Evolutionary conservation across 108 stramenopile genomes (phyloP).

Genomic region (Nitzschia inconspicua): DNA sequence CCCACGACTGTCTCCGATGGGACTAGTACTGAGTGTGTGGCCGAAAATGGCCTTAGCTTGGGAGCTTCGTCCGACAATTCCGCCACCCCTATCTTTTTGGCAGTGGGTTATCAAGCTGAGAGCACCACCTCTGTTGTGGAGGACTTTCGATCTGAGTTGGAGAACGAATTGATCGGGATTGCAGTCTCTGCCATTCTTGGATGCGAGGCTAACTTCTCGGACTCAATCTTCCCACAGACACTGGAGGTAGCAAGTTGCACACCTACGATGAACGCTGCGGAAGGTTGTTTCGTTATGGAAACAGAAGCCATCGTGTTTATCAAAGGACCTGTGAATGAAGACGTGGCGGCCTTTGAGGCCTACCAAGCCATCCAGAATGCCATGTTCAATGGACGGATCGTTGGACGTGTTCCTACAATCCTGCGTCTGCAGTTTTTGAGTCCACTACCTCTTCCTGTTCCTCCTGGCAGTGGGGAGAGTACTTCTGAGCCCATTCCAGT

Average conservation of each 20-base stretch:
- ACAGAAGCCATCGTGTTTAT: slow-evolving; percentile 24
- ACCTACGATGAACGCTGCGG: slow-evolving; percentile 5
- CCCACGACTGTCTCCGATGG: no score
- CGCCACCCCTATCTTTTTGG: slow-evolving; percentile 5
- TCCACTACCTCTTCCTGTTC: slow-evolving; percentile 21
- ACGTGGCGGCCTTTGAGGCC: slow-evolving; percentile 17
- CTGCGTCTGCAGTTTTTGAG: slow-evolving; percentile 22
- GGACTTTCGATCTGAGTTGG: slow-evolving; percentile 21
- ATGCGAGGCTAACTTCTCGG: slow-evolving; percentile 4
- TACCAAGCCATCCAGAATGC: slow-evolving; percentile 24
- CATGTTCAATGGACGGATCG: slow-evolving; percentile 22
- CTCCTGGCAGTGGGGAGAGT: background rate
- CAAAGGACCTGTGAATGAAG: slow-evolving; percentile 10
- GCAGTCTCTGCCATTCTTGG: slow-evolving; percentile 23
- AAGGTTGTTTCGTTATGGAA: slow-evolving; percentile 25
- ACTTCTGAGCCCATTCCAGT: background rate
- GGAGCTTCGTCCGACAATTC: background rate
- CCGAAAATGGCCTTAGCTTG: background rate
- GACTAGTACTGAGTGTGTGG: slow-evolving; percentile 8
- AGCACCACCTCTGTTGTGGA: slow-evolving; percentile 20
- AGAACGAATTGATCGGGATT: slow-evolving; percentile 10
- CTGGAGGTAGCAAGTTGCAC: slow-evolving; percentile 1
- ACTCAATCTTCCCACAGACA: background rate
- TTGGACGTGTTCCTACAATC: slow-evolving; percentile 9
- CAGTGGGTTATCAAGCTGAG: slow-evolving; percentile 25